Conservation (phyloP, 208 protist genomes). For the Perkinsela sp. region DNA sequence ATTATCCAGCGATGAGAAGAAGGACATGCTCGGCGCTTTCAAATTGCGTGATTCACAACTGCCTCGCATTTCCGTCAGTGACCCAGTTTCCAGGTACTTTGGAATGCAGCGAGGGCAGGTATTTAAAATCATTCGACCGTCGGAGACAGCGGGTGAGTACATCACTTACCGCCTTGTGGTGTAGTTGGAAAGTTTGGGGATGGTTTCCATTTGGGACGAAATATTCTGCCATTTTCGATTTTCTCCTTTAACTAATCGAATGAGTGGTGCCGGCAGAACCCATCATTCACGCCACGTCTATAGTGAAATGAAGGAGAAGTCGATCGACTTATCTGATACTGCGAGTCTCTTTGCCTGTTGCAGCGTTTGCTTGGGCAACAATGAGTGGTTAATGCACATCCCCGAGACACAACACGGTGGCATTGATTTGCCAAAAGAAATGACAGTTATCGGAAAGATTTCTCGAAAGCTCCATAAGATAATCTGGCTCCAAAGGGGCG, state of each 20-base stretch:
- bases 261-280: not conserved
- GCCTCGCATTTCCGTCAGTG: constrained; percentile 68
- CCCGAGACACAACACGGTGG: not conserved
- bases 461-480: not conserved
- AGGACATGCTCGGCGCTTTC: constrained; percentile 54
- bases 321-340: not conserved
- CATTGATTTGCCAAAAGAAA: not conserved
- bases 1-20: constrained; percentile 45
- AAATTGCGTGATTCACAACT: constrained; percentile 76
- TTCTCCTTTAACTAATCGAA: not conserved
- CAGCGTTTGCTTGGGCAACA: not conserved
- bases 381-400: not conserved
- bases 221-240: not conserved
- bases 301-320: not conserved
- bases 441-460: not conserved
- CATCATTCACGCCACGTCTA: not conserved
- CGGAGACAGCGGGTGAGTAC: constrained; percentile 85
- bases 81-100: constrained; percentile 85
- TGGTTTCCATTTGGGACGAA: not conserved
- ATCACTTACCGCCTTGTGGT: constrained; percentile 88
- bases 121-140: constrained; percentile 80
- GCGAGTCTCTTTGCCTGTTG: not conserved
- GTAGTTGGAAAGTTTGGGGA: constrained; percentile 7
- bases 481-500: not conserved
- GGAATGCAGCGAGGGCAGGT: constrained; percentile 66